phyloP scores from a whole-genome alignment of 2,329 filamentous ascomycete species.

The Colletotrichum tofieldiae region DNA sequence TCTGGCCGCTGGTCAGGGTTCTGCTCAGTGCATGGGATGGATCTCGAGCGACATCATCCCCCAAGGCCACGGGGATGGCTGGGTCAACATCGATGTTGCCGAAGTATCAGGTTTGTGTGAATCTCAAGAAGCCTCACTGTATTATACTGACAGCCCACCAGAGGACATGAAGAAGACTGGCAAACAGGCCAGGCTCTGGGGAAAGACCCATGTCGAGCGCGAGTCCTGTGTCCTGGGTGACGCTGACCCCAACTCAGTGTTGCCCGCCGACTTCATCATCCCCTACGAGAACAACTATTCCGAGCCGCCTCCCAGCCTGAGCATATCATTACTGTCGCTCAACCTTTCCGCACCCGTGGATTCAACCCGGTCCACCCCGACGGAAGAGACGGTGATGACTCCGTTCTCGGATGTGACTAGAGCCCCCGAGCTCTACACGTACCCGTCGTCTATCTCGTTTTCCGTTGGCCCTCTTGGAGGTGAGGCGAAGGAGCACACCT shows the following conservation, averaged over 20 bases:
- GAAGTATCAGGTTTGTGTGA: constrained; percentile 64
- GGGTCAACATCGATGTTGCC: constrained; percentile 72
- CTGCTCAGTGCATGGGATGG: constrained; percentile 79
- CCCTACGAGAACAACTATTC: constrained; percentile 70
- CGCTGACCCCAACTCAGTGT: constrained; percentile 66
- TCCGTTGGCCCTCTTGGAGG: constrained; percentile 57
- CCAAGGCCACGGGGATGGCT: constrained; percentile 66
- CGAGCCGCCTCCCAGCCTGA: constrained; percentile 63
- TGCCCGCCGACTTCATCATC: constrained; percentile 75
- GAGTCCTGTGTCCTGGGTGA: constrained; percentile 75
- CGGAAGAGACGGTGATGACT: constrained; percentile 57
- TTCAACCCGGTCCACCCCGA: constrained; percentile 62
- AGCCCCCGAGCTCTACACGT: constrained; percentile 53
- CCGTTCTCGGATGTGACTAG: constrained; percentile 55
- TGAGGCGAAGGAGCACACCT: constrained; percentile 58
- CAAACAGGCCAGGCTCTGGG: constrained; percentile 73
- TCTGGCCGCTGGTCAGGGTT: constrained; percentile 73
- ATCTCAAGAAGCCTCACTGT: neutral
- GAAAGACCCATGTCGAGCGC: constrained; percentile 71
- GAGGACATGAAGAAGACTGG: constrained; percentile 66
- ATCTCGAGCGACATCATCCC: constrained; percentile 74
- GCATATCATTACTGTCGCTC: constrained; percentile 66
- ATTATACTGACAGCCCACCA: constrained; percentile 47
- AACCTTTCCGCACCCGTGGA: constrained; percentile 63
- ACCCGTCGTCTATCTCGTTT: constrained; percentile 60